phyloP scores from a whole-genome alignment of 805 yeast species.

The Kodamaea sagamina region DNA sequence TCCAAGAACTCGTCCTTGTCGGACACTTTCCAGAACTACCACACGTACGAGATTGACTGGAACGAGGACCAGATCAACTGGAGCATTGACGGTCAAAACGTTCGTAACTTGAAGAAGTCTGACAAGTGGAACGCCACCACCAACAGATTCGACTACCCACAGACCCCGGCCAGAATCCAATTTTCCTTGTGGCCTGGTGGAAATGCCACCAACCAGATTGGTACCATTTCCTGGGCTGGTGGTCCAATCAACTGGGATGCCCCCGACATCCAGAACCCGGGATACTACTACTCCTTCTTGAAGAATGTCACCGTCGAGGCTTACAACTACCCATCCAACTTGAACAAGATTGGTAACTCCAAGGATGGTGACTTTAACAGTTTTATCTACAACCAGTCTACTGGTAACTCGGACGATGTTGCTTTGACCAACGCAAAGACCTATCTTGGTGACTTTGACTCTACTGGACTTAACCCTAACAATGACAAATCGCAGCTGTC shows the following conservation, averaged over 20 bases:
- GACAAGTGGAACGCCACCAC: conserved; percentile 66
- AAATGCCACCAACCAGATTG: conserved; percentile 49
- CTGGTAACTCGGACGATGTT: conserved; percentile 40
- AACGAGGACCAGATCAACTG: conserved; percentile 66
- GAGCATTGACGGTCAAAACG: conserved; percentile 67
- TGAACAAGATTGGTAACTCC: conserved; percentile 23
- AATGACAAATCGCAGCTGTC: conserved; percentile 21
- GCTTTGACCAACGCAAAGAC: conserved; percentile 65
- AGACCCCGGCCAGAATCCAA: conserved; percentile 74
- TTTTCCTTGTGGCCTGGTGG: conserved; percentile 83
- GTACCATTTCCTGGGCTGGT: conserved; percentile 85
- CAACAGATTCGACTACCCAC: conserved; percentile 60
- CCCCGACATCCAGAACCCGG: conserved; percentile 66
- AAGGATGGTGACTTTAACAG: conserved; percentile 46
- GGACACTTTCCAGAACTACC: conserved; percentile 68
- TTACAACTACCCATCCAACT: conserved; percentile 68
- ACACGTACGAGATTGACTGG: conserved; percentile 82
- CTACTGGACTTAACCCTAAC: conserved; percentile 65
- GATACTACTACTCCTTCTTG: conserved; percentile 76
- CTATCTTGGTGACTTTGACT: conserved; percentile 55
- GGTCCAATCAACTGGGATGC: conserved; percentile 85
- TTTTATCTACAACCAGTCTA: conserved; percentile 47
- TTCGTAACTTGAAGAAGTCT: conserved; percentile 63
- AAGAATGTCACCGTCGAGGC: conserved; percentile 63
- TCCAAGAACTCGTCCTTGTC: conserved; percentile 43